Evolutionary conservation across 1,284 basidiomycete genomes (phyloP).

Genomic region (Ganoderma meredithae): DNA sequence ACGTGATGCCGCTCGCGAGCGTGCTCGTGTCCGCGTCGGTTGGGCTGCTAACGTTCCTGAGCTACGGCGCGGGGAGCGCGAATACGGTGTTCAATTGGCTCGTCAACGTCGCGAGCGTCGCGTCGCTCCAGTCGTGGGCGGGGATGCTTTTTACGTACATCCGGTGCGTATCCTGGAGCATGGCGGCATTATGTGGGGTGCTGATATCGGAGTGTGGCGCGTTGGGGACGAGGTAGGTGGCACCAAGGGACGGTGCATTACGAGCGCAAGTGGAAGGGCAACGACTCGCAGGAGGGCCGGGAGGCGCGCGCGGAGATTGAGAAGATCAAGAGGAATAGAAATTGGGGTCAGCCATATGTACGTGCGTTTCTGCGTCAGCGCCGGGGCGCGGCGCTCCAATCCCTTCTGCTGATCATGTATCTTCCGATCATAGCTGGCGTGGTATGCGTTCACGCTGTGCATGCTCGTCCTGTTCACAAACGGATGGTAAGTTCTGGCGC

Average conservation of each 20-base stretch:
- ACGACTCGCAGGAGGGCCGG: slow-evolving; percentile 12
- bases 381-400: no score
- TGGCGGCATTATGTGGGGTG: no score
- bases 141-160: slow-evolving; percentile 44
- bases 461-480: slow-evolving; percentile 40
- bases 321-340: slow-evolving; percentile 37
- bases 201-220: no score
- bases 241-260: slow-evolving; percentile 38
- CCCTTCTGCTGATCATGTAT: neutral
- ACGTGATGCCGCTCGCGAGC: slow-evolving; percentile 39
- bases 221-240: no score
- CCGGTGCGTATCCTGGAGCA: no score
- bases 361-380: no score
- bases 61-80: slow-evolving; percentile 24
- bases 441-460: slow-evolving; percentile 39
- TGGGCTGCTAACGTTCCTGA: slow-evolving; percentile 37
- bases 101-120: slow-evolving; percentile 38
- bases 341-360: slow-evolving; percentile 39
- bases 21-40: slow-evolving; percentile 39
- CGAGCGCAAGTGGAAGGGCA: slow-evolving; percentile 32
- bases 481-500: slow-evolving; percentile 32
- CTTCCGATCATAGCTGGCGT: slow-evolving; percentile 34
- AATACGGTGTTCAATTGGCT: slow-evolving; percentile 39
- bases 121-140: slow-evolving; percentile 41
- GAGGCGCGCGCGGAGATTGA: slow-evolving; percentile 32